phyloP scores from a whole-genome alignment of 2,329 filamentous ascomycete species.

The Aspergillus cejpii region DNA sequence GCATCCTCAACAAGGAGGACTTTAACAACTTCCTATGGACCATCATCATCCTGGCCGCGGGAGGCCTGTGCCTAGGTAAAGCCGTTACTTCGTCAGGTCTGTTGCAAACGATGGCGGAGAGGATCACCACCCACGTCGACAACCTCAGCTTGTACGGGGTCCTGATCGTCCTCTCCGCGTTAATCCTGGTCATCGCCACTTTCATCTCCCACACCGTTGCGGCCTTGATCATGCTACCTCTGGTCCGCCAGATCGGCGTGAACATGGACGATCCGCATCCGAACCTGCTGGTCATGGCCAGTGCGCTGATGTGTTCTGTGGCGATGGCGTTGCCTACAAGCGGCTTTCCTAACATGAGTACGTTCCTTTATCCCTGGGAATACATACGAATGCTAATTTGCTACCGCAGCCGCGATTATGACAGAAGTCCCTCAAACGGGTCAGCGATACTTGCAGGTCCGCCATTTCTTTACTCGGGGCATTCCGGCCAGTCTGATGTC shows the following conservation, averaged over 20 bases:
- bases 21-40: constrained; percentile 99
- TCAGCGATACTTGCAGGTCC: constrained; percentile 82
- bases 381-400: constrained; percentile 13
- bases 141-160: constrained; percentile 79
- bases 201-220: constrained; percentile 98
- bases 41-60: constrained; percentile 95
- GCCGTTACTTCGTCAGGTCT: constrained; percentile 90
- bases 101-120: constrained; percentile 74
- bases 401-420: constrained; percentile 79
- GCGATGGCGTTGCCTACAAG: constrained; percentile 94
- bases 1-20: constrained; percentile 94
- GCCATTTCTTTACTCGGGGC: constrained; percentile 91
- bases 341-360: constrained; percentile 99
- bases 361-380: constrained; percentile 41
- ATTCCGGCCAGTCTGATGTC: constrained; percentile 79
- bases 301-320: constrained; percentile 93
- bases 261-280: constrained; percentile 85
- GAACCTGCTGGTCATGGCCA: constrained; percentile 90
- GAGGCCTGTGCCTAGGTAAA: constrained; percentile 85
- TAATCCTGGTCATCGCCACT: constrained; percentile 89
- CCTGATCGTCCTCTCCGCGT: constrained; percentile 70
- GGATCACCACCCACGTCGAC: constrained; percentile 67
- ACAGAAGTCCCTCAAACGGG: constrained; percentile 91
- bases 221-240: constrained; percentile 84
- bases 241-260: constrained; percentile 78